Evolutionary conservation across 148 eudicot species (phyloP).

Genomic region (Heliamphora exappendiculata): DNA sequence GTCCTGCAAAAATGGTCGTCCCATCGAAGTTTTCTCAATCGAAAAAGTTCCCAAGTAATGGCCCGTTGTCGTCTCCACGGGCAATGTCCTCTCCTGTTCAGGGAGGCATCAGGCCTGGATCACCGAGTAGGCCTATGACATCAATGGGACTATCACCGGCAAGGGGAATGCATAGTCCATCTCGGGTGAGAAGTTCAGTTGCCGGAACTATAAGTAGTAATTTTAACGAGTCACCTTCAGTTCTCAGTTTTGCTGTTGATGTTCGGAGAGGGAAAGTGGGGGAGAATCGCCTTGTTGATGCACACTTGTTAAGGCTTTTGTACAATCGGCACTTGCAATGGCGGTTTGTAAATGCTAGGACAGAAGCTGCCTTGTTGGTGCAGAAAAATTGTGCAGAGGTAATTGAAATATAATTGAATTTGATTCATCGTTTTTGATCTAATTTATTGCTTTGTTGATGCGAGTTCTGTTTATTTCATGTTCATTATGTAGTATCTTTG

Average conservation of each 20-base stretch:
- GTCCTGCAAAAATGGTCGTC: slow-evolving; percentile 54
- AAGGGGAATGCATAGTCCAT: slow-evolving; percentile 68
- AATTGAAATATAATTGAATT: slow-evolving; percentile 1
- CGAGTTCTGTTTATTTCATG: background rate
- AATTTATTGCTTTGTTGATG: background rate
- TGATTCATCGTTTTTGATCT: background rate
- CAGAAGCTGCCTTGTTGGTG: slow-evolving; percentile 59
- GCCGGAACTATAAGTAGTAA: slow-evolving; percentile 38
- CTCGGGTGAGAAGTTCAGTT: slow-evolving; percentile 52
- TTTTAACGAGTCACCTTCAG: slow-evolving; percentile 77
- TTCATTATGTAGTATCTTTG: background rate
- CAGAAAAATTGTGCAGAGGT: slow-evolving; percentile 87
- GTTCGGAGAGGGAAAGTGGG: slow-evolving; percentile 93
- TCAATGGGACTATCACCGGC: slow-evolving; percentile 48
- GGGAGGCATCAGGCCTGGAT: slow-evolving; percentile 53
- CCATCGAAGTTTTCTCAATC: slow-evolving; percentile 54
- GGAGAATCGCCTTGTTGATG: slow-evolving; percentile 75
- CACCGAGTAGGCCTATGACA: slow-evolving; percentile 64
- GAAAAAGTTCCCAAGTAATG: slow-evolving; percentile 48
- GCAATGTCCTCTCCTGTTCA: slow-evolving; percentile 71
- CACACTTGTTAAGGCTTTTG: slow-evolving; percentile 75
- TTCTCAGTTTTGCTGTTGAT: slow-evolving; percentile 86
- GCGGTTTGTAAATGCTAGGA: slow-evolving; percentile 91
- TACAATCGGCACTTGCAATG: slow-evolving; percentile 91
- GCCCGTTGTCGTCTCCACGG: slow-evolving; percentile 52